Evolutionary conservation across 768 basidiomycete genomes (phyloP).

Genomic region (Kwoniella dejecticola): DNA sequence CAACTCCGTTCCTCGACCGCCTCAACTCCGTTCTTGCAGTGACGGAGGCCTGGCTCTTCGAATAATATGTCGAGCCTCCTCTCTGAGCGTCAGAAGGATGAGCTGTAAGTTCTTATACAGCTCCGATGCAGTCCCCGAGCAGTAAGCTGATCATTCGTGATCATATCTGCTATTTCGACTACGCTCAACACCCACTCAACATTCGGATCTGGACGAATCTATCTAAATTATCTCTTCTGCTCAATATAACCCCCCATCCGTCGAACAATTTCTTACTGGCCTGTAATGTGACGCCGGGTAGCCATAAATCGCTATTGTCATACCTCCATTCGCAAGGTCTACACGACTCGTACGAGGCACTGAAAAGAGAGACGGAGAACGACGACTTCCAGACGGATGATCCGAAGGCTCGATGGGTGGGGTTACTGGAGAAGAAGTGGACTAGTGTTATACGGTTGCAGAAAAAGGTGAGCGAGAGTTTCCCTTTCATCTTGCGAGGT

Average conservation of each 20-base stretch:
- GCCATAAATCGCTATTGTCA: slow-evolving; percentile 52
- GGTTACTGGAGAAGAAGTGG: slow-evolving; percentile 96
- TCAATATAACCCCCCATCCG: too few species aligned
- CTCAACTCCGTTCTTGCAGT: too few species aligned
- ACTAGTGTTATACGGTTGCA: slow-evolving; percentile 92
- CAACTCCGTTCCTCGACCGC: too few species aligned
- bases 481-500: too few species aligned
- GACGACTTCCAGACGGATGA: slow-evolving; percentile 59
- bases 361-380: slow-evolving; percentile 53
- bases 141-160: neutral
- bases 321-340: slow-evolving; percentile 49
- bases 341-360: slow-evolving; percentile 47
- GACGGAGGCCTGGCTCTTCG: slow-evolving; percentile 22
- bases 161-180: too few species aligned
- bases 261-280: neutral
- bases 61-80: slow-evolving; percentile 50
- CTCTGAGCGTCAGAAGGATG: slow-evolving; percentile 54
- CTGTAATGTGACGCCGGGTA: slow-evolving; percentile 12
- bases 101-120: too few species aligned
- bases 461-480: slow-evolving; percentile 70
- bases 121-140: too few species aligned
- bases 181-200: too few species aligned
- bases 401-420: slow-evolving; percentile 80
- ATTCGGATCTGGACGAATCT: too few species aligned
- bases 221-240: too few species aligned